These are phyloP conservation scores for Aciculosporium take DNA, from an alignment of 2,329 filamentous ascomycete genomes.

Conservation along the genomic window DNA sequence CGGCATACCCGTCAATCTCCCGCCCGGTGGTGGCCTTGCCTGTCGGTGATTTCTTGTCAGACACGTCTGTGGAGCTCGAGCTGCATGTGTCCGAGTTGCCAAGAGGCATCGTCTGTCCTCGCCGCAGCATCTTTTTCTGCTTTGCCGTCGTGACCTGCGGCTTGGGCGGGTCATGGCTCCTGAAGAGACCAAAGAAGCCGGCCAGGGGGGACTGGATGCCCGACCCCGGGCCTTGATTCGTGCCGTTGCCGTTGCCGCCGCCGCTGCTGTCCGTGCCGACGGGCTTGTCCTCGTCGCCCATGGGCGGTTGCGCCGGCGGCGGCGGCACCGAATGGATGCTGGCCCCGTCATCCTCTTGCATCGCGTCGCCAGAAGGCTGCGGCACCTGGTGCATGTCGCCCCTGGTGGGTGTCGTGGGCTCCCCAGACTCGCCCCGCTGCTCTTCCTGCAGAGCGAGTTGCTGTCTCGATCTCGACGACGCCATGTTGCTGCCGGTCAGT, in stretches of 20 bases:
- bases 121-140: slow-evolving; percentile 56
- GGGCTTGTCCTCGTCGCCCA: slow-evolving; percentile 14
- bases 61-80: slow-evolving; percentile 8
- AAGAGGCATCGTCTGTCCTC: slow-evolving; percentile 56
- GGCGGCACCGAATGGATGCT: slow-evolving; percentile 35
- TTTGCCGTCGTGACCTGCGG: slow-evolving; percentile 38
- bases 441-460: slow-evolving; percentile 23
- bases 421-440: slow-evolving; percentile 17
- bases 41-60: slow-evolving; percentile 9
- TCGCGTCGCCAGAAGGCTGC: slow-evolving; percentile 52
- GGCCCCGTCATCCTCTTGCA: slow-evolving; percentile 50
- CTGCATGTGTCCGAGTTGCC: slow-evolving; percentile 14
- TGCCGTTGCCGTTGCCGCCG: neutral
- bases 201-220: slow-evolving; percentile 32
- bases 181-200: slow-evolving; percentile 62
- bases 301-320: slow-evolving; percentile 22
- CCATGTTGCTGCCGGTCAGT: slow-evolving; percentile 57
- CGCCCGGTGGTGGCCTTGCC: slow-evolving; percentile 35
- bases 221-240: slow-evolving; percentile 3
- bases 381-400: slow-evolving; percentile 45
- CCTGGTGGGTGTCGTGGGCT: slow-evolving; percentile 20
- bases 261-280: slow-evolving; percentile 13
- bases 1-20: slow-evolving; percentile 29
- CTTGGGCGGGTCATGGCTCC: slow-evolving; percentile 38
- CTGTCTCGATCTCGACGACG: slow-evolving; percentile 28